These are phyloP conservation scores for Phaeotremella fagi DNA, from an alignment of 768 basidiomycete genomes.

Conservation along the genomic window DNA sequence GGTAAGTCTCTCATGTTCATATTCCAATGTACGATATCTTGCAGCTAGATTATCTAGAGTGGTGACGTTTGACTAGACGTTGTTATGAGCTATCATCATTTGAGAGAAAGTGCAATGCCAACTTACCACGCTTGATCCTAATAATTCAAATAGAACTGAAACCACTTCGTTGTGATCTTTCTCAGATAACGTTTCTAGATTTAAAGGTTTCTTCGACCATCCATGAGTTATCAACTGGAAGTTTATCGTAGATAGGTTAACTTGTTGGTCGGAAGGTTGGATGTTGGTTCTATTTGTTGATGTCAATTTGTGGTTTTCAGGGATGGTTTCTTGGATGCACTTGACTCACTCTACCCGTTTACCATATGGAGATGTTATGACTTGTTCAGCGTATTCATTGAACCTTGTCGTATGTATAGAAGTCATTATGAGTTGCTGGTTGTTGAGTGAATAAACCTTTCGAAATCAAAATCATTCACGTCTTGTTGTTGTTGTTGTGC, in stretches of 20 bases:
- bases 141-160: constrained; percentile 28
- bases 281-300: no score
- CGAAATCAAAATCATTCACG: background rate
- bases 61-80: constrained; percentile 37
- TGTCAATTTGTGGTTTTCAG: background rate
- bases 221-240: constrained; percentile 33
- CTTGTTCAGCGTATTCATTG: background rate
- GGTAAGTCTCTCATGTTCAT: constrained; percentile 29
- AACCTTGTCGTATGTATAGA: background rate
- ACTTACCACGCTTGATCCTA: constrained; percentile 33
- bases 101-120: no score
- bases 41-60: constrained; percentile 25
- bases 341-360: background rate
- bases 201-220: constrained; percentile 30
- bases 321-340: background rate
- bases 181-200: constrained; percentile 19
- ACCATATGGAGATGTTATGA: constrained; percentile 1
- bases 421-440: no score
- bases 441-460: no score
- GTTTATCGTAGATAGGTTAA: constrained; percentile 28
- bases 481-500: no score
- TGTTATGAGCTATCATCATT: no score
- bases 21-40: constrained; percentile 29
- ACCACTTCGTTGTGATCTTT: constrained; percentile 29
- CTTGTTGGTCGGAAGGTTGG: background rate